Evolutionary conservation across 768 basidiomycete genomes (phyloP).

Genomic region (Amanita jacksonii): DNA sequence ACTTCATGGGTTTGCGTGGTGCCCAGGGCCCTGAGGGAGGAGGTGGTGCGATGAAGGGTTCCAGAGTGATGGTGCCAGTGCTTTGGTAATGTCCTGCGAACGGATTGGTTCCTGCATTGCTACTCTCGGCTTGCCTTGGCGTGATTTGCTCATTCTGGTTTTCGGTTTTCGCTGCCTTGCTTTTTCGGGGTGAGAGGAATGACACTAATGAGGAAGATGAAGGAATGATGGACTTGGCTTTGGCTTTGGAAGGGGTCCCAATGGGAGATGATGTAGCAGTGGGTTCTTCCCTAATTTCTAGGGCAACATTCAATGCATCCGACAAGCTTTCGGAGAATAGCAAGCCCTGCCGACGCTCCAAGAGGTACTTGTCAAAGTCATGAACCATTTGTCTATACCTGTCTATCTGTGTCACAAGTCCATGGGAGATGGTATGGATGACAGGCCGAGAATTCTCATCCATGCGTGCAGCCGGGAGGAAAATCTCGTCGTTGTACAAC

Average conservation of each 20-base stretch:
- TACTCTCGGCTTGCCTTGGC: slow-evolving; percentile 28
- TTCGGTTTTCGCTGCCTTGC: slow-evolving; percentile 29
- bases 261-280: slow-evolving; percentile 17
- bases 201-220: slow-evolving; percentile 59
- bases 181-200: slow-evolving; percentile 73
- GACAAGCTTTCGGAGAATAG: slow-evolving; percentile 87
- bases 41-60: slow-evolving; percentile 55
- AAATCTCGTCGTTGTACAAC: slow-evolving; percentile 45
- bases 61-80: slow-evolving; percentile 61
- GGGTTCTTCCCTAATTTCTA: slow-evolving; percentile 52
- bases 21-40: slow-evolving; percentile 60
- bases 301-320: slow-evolving; percentile 70
- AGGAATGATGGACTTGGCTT: slow-evolving; percentile 43
- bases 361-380: slow-evolving; percentile 75
- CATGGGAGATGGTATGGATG: slow-evolving; percentile 71
- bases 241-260: slow-evolving; percentile 26
- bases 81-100: slow-evolving; percentile 80
- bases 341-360: slow-evolving; percentile 81
- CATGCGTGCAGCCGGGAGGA: slow-evolving; percentile 56
- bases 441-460: slow-evolving; percentile 70
- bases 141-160: slow-evolving; percentile 33
- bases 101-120: slow-evolving; percentile 54
- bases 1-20: slow-evolving; percentile 38
- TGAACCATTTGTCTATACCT: slow-evolving; percentile 66
- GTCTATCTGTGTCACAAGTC: slow-evolving; percentile 74